Percentiles rank a stretch among this genome's conserved stretches.
Evolutionary conservation across 768 basidiomycete species (phyloP).

Genomic region (Auricularia sp.): DNA sequence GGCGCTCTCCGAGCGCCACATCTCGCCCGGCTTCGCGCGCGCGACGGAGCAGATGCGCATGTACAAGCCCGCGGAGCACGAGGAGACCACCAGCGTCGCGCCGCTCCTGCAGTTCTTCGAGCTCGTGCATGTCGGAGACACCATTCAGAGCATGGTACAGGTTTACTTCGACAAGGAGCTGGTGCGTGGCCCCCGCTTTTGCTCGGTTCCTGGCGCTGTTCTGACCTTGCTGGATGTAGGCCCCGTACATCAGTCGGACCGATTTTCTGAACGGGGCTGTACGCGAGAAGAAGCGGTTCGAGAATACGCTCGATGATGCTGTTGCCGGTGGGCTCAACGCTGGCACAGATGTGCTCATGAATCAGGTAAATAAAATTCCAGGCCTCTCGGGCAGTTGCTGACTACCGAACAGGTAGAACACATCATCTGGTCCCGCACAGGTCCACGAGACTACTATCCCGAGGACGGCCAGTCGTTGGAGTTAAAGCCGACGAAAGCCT

Average conservation of each 20-base stretch:
- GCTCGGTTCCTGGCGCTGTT: background rate
- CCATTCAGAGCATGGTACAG: constrained; percentile 94
- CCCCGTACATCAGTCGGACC: constrained; percentile 80
- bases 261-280: constrained; percentile 92
- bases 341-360: constrained; percentile 92
- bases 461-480: constrained; percentile 71
- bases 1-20: constrained; percentile 67
- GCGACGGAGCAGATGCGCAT: constrained; percentile 81
- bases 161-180: constrained; percentile 98
- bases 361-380: constrained; percentile 47
- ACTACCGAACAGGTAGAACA: constrained; percentile 69
- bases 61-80: constrained; percentile 85
- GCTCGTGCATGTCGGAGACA: constrained; percentile 93
- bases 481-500: constrained; percentile 77
- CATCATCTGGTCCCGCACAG: constrained; percentile 73
- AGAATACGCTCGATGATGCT: constrained; percentile 82
- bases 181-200: constrained; percentile 31
- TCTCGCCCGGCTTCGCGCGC: constrained; percentile 74
- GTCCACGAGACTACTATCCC: constrained; percentile 84
- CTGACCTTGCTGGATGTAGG: constrained; percentile 31
- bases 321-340: constrained; percentile 92
- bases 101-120: constrained; percentile 96
- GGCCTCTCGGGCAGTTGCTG: no score
- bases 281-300: constrained; percentile 94
- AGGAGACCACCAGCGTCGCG: constrained; percentile 73